Percentiles rank a stretch among this genome's conserved stretches.
Evolutionary conservation across 345 rosid species (phyloP).

Genomic region (Acer saccharum): DNA sequence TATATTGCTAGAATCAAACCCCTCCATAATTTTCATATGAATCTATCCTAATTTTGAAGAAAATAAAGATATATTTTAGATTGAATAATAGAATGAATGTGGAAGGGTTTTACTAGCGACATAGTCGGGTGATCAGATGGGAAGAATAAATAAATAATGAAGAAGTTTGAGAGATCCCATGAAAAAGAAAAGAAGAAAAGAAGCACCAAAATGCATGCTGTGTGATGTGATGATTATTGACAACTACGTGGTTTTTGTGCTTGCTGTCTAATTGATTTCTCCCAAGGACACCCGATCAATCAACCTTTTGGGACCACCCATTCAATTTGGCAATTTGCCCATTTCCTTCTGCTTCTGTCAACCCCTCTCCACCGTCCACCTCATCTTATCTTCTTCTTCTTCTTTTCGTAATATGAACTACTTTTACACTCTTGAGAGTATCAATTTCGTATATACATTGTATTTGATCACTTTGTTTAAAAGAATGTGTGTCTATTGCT

Average conservation of each 20-base stretch:
- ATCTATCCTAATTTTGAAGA: too few relatives aligned
- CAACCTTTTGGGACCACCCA: neutral
- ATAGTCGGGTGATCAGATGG: too few relatives aligned
- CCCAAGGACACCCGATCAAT: neutral
- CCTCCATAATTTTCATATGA: too few relatives aligned
- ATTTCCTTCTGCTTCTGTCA: neutral
- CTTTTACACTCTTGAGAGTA: conserved; percentile 4
- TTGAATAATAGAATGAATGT: too few relatives aligned
- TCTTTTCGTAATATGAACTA: conserved; percentile 16
- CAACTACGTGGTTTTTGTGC: neutral
- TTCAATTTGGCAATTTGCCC: neutral
- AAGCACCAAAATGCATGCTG: neutral
- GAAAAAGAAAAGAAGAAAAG: neutral
- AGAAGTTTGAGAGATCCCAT: neutral
- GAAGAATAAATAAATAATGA: too few relatives aligned
- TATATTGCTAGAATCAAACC: too few relatives aligned
- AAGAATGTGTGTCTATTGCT: too few relatives aligned
- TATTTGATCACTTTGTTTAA: too few relatives aligned
- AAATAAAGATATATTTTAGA: too few relatives aligned
- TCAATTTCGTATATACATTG: neutral
- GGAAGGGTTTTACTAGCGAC: too few relatives aligned
- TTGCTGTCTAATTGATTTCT: neutral
- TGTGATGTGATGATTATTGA: neutral
- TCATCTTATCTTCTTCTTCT: conserved; percentile 15
- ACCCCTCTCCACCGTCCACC: conserved; percentile 23